phyloP scores from a whole-genome alignment of 1,139 yeast species.

The Yamadazyma atmosphaerica region DNA sequence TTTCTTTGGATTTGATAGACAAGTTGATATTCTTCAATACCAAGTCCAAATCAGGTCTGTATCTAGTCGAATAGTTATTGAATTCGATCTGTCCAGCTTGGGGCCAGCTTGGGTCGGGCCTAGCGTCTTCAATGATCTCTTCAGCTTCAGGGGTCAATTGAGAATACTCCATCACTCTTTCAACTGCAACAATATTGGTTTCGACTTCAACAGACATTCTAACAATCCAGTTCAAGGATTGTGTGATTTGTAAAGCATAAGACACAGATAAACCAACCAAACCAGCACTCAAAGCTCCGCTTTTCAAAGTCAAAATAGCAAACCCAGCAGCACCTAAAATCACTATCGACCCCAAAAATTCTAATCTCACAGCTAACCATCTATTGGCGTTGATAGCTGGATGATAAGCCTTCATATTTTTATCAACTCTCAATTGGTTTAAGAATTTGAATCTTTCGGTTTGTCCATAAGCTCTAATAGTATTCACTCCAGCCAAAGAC shows the following conservation, averaged over 20 bases:
- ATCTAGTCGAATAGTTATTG: constrained; percentile 75
- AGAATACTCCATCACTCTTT: constrained; percentile 88
- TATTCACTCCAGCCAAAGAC: constrained; percentile 83
- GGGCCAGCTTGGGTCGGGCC: constrained; percentile 84
- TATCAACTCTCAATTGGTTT: constrained; percentile 78
- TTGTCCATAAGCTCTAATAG: constrained; percentile 88
- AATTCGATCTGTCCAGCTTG: constrained; percentile 68
- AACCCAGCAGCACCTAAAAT: constrained; percentile 85
- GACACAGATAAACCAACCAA: constrained; percentile 90
- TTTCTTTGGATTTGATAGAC: constrained; percentile 72
- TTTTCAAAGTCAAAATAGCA: constrained; percentile 65
- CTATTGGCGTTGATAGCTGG: constrained; percentile 94
- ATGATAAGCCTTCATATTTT: constrained; percentile 86
- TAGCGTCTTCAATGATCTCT: constrained; percentile 60
- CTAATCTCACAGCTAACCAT: constrained; percentile 95
- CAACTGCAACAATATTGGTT: constrained; percentile 94
- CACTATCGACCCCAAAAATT: constrained; percentile 83
- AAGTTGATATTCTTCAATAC: constrained; percentile 74
- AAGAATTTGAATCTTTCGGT: constrained; percentile 67
- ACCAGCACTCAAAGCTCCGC: constrained; percentile 80
- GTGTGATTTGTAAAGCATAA: constrained; percentile 90
- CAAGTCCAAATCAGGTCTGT: constrained; percentile 80
- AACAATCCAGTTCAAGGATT: constrained; percentile 94
- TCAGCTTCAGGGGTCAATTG: constrained; percentile 80
- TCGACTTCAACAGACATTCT: constrained; percentile 98